Percentiles rank a stretch among this genome's conserved stretches.
phyloP scores from a whole-genome alignment of 345 rosid species.

The Sisymbrium altissimum region DNA sequence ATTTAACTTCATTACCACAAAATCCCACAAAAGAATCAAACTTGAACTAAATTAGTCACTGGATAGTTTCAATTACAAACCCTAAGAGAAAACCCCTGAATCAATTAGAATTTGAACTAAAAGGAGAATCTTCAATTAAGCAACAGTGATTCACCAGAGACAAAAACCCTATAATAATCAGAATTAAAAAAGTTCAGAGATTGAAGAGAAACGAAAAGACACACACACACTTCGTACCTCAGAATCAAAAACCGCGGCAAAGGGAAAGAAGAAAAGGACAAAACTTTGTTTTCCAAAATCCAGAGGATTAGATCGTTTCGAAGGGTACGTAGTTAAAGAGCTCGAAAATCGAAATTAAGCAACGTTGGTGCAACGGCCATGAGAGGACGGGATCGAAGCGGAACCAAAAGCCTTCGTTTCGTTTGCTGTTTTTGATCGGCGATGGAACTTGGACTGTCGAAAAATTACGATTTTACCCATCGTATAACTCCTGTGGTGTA shows the following conservation, averaged over 20 bases:
- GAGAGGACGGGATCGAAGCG: slow-evolving; percentile 42
- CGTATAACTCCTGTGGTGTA: neutral
- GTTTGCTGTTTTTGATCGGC: slow-evolving; percentile 79
- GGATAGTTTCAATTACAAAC: slow-evolving; percentile 12
- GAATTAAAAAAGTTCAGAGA: slow-evolving; percentile 26
- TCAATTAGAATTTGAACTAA: slow-evolving; percentile 2
- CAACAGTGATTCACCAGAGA: neutral
- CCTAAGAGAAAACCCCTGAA: slow-evolving; percentile 21
- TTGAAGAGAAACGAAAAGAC: slow-evolving; percentile 13
- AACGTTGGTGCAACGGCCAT: slow-evolving; percentile 47
- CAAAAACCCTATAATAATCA: slow-evolving; percentile 38
- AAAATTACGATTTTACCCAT: slow-evolving; percentile 49
- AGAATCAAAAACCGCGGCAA: slow-evolving; percentile 27
- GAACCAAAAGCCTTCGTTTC: slow-evolving; percentile 31
- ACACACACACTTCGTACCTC: slow-evolving; percentile 34
- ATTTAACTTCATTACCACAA: slow-evolving; percentile 19
- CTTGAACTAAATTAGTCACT: neutral
- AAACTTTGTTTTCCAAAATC: neutral
- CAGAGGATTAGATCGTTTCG: slow-evolving; percentile 11
- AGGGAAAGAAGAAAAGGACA: too few species aligned
- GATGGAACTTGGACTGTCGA: slow-evolving; percentile 39
- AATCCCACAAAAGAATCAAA: neutral
- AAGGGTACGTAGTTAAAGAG: slow-evolving; percentile 19
- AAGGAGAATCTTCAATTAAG: slow-evolving; percentile 7
- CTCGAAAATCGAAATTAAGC: slow-evolving; percentile 49